Base-by-base conservation (phyloP, 441 rosid genomes). In the Jatropha multifida region DNA sequence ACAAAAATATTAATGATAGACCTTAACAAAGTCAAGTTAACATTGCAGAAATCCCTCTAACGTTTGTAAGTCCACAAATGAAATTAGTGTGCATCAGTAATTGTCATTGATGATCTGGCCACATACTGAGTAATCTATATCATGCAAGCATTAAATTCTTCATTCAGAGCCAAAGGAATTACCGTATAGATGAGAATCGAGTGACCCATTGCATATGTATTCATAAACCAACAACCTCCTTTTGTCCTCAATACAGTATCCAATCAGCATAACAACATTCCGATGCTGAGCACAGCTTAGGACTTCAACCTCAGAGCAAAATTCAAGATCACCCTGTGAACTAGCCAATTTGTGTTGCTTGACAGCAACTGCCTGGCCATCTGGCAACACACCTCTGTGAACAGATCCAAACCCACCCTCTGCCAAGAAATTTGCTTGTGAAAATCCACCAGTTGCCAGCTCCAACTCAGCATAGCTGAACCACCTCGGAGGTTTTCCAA, bases 401-500 rank as follows among this genome's bases (percentile, higher is more conserved):
- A 96, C 99, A 69, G 99, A 96, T 71, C 99, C 99, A 86, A 88
- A 96, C 32, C 99, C 98, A 78, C 99, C 99, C 78, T 94, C 98
- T 51, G 99, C 98, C 89, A 96, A 88, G 90, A 96, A 96, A 83
- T 96, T 96, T 77, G 90, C 94, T 75, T 86, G 86, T 32, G 98
- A 94, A 85, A 96, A 96, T 80, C 96, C 94, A 79, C 91, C 93
- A 18, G 99, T 96, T 62, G 99, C 98, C 79, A 90, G 90, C 81
- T 94, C 99, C 83, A 96, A 76, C 81, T 96, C 98, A 2, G 96
- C 86, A 68, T 88, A 96, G 72, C 92, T 83, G 84, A 96, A 96
- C 93, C 97, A 90, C 85, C 94, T 89, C 2, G 99, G 98, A 0
- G 99, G 99, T 76, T 92, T 94, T 77, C 99, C 99, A 84, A 96